These are phyloP conservation scores for Geosmithia putterillii DNA, from an alignment of 2,329 filamentous ascomycete genomes.

Conservation along the genomic window DNA sequence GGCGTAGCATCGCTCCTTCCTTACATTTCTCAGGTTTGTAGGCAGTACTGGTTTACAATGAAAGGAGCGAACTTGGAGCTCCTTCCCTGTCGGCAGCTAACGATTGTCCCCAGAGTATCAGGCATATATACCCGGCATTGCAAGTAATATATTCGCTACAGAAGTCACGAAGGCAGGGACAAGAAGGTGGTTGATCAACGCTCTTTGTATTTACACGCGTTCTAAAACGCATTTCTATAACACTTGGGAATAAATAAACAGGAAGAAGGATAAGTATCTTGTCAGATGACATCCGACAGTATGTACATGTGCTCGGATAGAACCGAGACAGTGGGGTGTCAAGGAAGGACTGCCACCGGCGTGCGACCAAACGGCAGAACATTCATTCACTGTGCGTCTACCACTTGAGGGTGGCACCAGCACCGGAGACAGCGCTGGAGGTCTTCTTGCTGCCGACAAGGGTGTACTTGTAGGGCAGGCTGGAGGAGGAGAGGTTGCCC, in stretches of 20 bases:
- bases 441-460: conserved; percentile 34
- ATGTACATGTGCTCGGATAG: not conserved
- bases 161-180: too few relatives aligned
- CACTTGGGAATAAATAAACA: conserved; percentile 2
- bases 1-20: not conserved
- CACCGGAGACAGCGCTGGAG: conserved; percentile 1
- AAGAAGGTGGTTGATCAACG: not conserved
- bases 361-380: too few relatives aligned
- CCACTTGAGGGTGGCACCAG: conserved; percentile 4
- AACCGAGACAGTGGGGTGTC: not conserved
- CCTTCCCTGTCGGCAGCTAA: not conserved
- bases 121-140: too few relatives aligned
- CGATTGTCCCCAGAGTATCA: too few relatives aligned
- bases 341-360: not conserved
- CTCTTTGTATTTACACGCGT: not conserved
- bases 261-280: not conserved
- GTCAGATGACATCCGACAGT: not conserved
- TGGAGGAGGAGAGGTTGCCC: conserved; percentile 37
- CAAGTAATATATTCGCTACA: too few relatives aligned
- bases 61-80: too few relatives aligned
- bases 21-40: not conserved
- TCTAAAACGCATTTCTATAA: conserved; percentile 13
- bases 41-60: too few relatives aligned
- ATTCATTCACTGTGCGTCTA: too few relatives aligned
- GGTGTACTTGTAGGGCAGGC: conserved; percentile 36